A percentile compares a stretch with the other conserved stretches of the same genome.
Evolutionary conservation across 2,329 filamentous ascomycete species (phyloP).

Genomic region (Trichoderma afroharzianum): DNA sequence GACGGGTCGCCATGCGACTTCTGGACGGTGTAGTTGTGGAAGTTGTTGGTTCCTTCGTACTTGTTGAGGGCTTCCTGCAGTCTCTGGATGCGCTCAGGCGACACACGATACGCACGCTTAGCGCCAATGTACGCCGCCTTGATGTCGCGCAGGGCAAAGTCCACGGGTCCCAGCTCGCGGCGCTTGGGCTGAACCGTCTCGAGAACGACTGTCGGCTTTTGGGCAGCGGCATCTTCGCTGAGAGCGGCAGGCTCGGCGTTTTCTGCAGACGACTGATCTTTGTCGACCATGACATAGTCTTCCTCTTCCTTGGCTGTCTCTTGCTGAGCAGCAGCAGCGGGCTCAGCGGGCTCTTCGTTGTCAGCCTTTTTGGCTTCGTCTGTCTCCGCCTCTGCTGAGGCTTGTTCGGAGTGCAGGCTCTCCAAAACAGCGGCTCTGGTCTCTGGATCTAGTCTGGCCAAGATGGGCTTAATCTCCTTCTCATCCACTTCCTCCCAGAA

Average conservation of each 20-base stretch:
- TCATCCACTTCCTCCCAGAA: conserved; percentile 86
- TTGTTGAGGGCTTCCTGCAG: conserved; percentile 71
- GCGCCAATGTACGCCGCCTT: conserved; percentile 78
- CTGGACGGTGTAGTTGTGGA: conserved; percentile 96
- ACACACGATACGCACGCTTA: conserved; percentile 81
- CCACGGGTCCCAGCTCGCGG: conserved; percentile 49
- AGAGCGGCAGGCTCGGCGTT: conserved; percentile 23
- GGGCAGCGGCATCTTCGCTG: conserved; percentile 12
- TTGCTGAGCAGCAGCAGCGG: conserved; percentile 17
- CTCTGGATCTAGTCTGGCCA: conserved; percentile 60
- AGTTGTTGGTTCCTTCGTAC: conserved; percentile 85
- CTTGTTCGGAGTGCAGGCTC: conserved; percentile 49
- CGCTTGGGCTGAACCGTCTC: conserved; percentile 35
- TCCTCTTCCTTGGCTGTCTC: conserved; percentile 23
- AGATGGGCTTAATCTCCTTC: conserved; percentile 69
- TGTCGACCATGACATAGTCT: conserved; percentile 25
- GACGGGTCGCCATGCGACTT: conserved; percentile 79
- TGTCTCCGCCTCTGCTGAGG: conserved; percentile 21
- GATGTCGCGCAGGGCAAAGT: conserved; percentile 66
- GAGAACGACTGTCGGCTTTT: background rate
- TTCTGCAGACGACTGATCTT: conserved; percentile 16
- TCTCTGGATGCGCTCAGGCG: conserved; percentile 63
- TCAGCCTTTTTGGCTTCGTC: conserved; percentile 21
- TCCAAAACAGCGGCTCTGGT: conserved; percentile 60
- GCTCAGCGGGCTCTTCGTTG: conserved; percentile 5